Conservation (phyloP, 1,139 yeast genomes). For the Maudiozyma humilis region DNA sequence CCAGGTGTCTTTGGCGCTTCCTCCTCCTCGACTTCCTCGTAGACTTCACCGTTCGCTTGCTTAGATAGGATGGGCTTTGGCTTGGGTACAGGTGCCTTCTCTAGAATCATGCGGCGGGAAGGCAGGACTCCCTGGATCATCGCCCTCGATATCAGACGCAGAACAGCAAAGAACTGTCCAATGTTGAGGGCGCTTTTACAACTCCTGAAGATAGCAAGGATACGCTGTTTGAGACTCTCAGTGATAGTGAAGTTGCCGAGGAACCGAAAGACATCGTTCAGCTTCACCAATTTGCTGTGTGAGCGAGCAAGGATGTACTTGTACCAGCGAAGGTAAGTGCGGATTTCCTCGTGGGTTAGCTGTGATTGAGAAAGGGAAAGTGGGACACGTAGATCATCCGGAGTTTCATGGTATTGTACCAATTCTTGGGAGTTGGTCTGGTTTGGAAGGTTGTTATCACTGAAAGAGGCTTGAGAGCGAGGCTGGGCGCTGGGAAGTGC, state of each 20-base stretch:
- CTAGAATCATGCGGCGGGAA: slow-evolving; percentile 41
- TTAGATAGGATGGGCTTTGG: slow-evolving; percentile 62
- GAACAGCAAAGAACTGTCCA: slow-evolving; percentile 68
- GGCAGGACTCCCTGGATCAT: slow-evolving; percentile 39
- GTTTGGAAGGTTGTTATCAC: slow-evolving; percentile 2
- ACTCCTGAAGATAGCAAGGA: slow-evolving; percentile 45
- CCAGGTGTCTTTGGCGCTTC: slow-evolving; percentile 8
- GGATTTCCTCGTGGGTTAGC: slow-evolving; percentile 54
- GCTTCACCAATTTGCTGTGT: slow-evolving; percentile 46
- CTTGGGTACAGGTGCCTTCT: slow-evolving; percentile 52
- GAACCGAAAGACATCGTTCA: slow-evolving; percentile 58
- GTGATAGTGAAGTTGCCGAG: slow-evolving; percentile 52
- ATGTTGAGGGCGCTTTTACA: slow-evolving; percentile 48
- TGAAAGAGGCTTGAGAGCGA: background rate
- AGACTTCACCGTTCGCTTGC: slow-evolving; percentile 31
- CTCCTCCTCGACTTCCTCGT: slow-evolving; percentile 27
- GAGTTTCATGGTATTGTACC: slow-evolving; percentile 19
- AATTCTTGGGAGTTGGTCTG: background rate
- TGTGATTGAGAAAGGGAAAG: slow-evolving; percentile 55
- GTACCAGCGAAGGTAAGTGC: slow-evolving; percentile 73
- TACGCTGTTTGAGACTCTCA: slow-evolving; percentile 36
- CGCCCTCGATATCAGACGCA: slow-evolving; percentile 55
- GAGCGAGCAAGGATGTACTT: slow-evolving; percentile 55
- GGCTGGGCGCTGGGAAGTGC: background rate
- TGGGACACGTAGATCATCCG: slow-evolving; percentile 38